Conservation (phyloP, 495 filamentous ascomycete species). For the Xylaria flabelliformis region DNA sequence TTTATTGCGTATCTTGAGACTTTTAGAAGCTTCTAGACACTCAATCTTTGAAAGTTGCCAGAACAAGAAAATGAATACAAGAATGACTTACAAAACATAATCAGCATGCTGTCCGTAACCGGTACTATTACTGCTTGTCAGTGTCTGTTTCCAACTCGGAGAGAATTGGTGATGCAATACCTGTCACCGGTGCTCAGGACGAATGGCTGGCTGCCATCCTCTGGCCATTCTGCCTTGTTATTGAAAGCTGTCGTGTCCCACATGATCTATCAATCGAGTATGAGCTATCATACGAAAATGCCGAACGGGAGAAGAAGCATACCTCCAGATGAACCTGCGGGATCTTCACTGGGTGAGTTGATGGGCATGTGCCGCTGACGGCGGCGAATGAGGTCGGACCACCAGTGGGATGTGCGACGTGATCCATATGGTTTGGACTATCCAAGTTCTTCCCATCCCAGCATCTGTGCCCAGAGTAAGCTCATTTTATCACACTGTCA, state of each 20-base stretch:
- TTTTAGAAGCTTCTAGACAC: too few species aligned
- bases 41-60: too few species aligned
- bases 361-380: constrained; percentile 42
- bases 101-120: constrained; percentile 53
- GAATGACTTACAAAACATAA: constrained; percentile 44
- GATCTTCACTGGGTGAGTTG: constrained; percentile 48
- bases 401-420: constrained; percentile 44
- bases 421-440: constrained; percentile 48
- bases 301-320: not conserved
- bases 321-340: constrained; percentile 48
- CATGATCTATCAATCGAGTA: constrained; percentile 28
- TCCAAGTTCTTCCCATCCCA: constrained; percentile 45
- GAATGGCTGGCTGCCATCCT: constrained; percentile 50
- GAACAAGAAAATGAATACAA: too few species aligned
- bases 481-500: not conserved
- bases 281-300: not conserved
- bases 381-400: constrained; percentile 30
- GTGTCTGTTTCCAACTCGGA: not conserved
- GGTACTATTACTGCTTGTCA: constrained; percentile 32
- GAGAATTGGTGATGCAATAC: constrained; percentile 32
- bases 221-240: constrained; percentile 48
- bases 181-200: constrained; percentile 48
- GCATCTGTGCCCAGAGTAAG: constrained; percentile 28
- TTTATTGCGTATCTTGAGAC: too few species aligned
- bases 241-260: constrained; percentile 50